Evolutionary conservation across 768 basidiomycete genomes (phyloP).

Genomic region (Termitomyces sp.): DNA sequence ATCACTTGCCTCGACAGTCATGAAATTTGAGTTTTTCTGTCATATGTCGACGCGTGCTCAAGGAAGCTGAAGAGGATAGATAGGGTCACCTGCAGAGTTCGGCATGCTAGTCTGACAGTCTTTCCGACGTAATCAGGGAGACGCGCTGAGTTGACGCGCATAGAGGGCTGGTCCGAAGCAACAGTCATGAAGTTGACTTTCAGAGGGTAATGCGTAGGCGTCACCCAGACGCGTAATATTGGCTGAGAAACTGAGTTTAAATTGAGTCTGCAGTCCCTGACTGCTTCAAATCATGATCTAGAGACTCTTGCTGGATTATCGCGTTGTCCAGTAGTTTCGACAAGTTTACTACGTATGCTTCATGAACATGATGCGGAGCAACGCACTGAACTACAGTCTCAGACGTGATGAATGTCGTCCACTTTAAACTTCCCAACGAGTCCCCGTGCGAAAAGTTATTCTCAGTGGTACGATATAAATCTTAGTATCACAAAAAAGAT

Average conservation of each 20-base stretch:
- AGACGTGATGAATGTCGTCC: too few relatives aligned
- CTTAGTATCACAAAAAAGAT: too few relatives aligned
- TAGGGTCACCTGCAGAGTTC: slow-evolving; percentile 45
- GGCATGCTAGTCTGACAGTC: slow-evolving; percentile 57
- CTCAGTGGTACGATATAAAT: too few relatives aligned
- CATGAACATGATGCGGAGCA: too few relatives aligned
- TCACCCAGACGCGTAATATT: not conserved
- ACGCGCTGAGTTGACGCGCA: slow-evolving; percentile 60
- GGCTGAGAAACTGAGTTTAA: not conserved
- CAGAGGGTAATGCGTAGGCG: not conserved
- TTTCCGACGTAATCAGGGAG: slow-evolving; percentile 47
- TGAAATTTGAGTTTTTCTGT: slow-evolving; percentile 37
- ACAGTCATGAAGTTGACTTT: not conserved
- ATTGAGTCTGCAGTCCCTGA: not conserved
- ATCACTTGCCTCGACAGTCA: slow-evolving; percentile 62
- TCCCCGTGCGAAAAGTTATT: too few relatives aligned
- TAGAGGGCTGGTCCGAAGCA: slow-evolving; percentile 26
- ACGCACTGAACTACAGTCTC: too few relatives aligned
- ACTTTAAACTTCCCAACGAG: too few relatives aligned
- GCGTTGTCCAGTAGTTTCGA: too few relatives aligned
- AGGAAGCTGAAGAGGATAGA: not conserved
- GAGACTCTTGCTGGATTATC: too few relatives aligned
- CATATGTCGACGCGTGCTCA: not conserved
- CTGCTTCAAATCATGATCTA: too few relatives aligned
- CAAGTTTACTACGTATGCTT: too few relatives aligned